Evolutionary conservation across 1,284 basidiomycete genomes (phyloP).

Genomic region (Heliocybe sulcata): DNA sequence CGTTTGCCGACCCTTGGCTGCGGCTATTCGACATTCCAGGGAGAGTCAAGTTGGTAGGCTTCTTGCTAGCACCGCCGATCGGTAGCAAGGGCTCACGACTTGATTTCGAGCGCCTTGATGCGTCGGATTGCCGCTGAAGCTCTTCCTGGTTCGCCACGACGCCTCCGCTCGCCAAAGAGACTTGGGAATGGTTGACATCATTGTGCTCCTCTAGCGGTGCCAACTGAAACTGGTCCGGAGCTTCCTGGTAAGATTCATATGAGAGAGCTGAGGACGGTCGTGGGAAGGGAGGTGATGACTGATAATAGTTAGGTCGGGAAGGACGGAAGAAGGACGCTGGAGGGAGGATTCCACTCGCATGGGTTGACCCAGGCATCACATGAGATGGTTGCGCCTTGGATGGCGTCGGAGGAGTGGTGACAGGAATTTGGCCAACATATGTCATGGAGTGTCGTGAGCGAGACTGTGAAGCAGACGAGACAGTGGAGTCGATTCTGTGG

Average conservation of each 20-base stretch:
- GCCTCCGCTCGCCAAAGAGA: not conserved
- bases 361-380: constrained; percentile 31
- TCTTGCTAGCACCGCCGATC: constrained; percentile 22
- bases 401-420: not conserved
- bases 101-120: constrained; percentile 30
- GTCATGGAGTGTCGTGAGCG: not conserved
- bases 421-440: constrained; percentile 1
- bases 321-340: constrained; percentile 71
- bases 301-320: constrained; percentile 42
- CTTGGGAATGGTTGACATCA: constrained; percentile 20
- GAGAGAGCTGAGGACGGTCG: constrained; percentile 26
- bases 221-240: constrained; percentile 12
- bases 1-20: not conserved
- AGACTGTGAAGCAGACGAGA: not conserved
- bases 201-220: constrained; percentile 8
- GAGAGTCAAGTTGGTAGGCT: constrained; percentile 8
- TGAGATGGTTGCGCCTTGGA: not conserved
- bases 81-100: constrained; percentile 66
- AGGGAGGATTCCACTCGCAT: constrained; percentile 67
- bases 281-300: constrained; percentile 20
- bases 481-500: not conserved
- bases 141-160: not conserved
- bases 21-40: not conserved
- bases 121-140: not conserved
- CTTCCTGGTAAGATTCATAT: constrained; percentile 21